A percentile compares a stretch with the other conserved stretches of the same genome.
These are phyloP conservation scores for Emiliania huxleyi DNA, from an alignment of 78 protist genomes.

Conservation along the genomic window DNA sequence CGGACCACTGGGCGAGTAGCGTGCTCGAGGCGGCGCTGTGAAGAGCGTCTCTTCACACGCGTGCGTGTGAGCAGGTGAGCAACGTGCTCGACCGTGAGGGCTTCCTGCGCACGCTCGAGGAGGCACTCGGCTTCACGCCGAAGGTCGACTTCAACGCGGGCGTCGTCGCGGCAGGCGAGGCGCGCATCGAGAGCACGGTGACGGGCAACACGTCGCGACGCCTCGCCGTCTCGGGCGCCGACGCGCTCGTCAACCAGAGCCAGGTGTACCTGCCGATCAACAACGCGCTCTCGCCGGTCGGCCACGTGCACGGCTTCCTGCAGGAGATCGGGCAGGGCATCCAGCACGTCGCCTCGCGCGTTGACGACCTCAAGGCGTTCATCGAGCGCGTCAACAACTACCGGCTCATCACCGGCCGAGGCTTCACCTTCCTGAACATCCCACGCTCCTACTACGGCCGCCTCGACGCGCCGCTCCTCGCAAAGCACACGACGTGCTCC, in stretches of 20 bases:
- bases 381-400: conserved; percentile 48
- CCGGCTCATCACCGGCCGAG: conserved; percentile 35
- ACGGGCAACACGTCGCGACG: conserved; percentile 28
- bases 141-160: too few relatives aligned
- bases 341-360: conserved; percentile 36
- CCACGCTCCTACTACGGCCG: too few relatives aligned
- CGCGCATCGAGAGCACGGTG: conserved; percentile 40
- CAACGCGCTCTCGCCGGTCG: conserved; percentile 25
- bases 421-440: conserved; percentile 41
- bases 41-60: too few relatives aligned
- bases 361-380: conserved; percentile 24
- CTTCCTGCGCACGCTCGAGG: too few relatives aligned
- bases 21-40: too few relatives aligned
- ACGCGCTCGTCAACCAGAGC: conserved; percentile 8
- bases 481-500: too few relatives aligned
- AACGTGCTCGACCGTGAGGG: too few relatives aligned
- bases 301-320: conserved; percentile 46
- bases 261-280: conserved; percentile 49
- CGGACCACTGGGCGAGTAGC: too few relatives aligned
- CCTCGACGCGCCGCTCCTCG: too few relatives aligned
- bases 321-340: conserved; percentile 37
- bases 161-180: conserved; percentile 41
- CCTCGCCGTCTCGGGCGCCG: neutral
- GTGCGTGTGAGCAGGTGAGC: too few relatives aligned
- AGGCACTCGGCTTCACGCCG: too few relatives aligned